Evolutionary conservation across 2,329 filamentous ascomycete species (phyloP).

Genomic region (Pezizomycotina sp.): DNA sequence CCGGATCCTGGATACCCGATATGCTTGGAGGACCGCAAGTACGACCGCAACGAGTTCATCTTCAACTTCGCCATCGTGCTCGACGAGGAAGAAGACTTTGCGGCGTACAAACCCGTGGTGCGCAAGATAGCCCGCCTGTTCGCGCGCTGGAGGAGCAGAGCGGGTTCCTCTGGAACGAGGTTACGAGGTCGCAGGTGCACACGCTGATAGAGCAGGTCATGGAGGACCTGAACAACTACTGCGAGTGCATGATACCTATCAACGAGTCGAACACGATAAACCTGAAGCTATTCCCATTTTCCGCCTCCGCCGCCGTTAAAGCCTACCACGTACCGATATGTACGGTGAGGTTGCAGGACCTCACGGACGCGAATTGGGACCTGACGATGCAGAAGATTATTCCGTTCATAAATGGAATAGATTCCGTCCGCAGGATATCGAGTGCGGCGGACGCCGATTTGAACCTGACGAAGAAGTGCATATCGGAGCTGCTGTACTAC

Average conservation of each 20-base stretch:
- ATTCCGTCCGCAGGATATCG: slow-evolving; percentile 74
- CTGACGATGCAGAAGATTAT: slow-evolving; percentile 65
- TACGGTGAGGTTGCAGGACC: slow-evolving; percentile 39
- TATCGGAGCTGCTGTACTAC: slow-evolving; percentile 84
- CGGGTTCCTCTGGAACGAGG: slow-evolving; percentile 56
- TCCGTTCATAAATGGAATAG: slow-evolving; percentile 75
- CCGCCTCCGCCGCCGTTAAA: slow-evolving; percentile 58
- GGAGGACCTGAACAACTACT: slow-evolving; percentile 89
- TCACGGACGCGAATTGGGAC: slow-evolving; percentile 41
- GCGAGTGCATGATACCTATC: slow-evolving; percentile 95
- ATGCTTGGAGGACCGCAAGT: slow-evolving; percentile 65
- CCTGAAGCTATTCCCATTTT: slow-evolving; percentile 80
- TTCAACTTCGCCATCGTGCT: slow-evolving; percentile 92
- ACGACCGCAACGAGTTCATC: slow-evolving; percentile 88
- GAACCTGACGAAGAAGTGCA: slow-evolving; percentile 66
- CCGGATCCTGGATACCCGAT: slow-evolving; percentile 77
- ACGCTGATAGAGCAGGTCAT: slow-evolving; percentile 65
- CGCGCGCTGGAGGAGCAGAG: slow-evolving; percentile 80
- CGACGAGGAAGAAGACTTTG: slow-evolving; percentile 44
- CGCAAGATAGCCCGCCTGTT: slow-evolving; percentile 71
- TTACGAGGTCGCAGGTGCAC: slow-evolving; percentile 49
- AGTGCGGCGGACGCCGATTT: slow-evolving; percentile 72
- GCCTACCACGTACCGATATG: slow-evolving; percentile 82
- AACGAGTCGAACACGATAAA: slow-evolving; percentile 88
- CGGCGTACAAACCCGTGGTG: slow-evolving; percentile 69